Conservation (phyloP, 176 grass and related monocot genomes). For the Oryza glumipatula region DNA sequence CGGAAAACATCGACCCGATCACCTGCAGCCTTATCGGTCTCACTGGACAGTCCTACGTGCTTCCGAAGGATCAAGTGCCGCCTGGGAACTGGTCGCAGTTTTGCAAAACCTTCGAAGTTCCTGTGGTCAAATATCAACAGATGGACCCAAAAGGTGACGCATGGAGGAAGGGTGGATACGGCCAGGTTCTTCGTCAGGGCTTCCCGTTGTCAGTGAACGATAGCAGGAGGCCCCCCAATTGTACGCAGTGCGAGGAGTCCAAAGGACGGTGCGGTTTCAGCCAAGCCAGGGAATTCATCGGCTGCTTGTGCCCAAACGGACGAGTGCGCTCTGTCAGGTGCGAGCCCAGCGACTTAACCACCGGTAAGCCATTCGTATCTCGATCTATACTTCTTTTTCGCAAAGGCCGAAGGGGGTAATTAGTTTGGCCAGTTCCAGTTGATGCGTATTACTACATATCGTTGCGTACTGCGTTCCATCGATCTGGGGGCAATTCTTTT, state of each 20-base stretch:
- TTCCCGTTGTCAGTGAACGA: not conserved
- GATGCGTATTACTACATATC: too few species aligned
- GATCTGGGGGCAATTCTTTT: not conserved
- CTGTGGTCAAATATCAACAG: accelerated
- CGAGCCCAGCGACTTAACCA: not conserved
- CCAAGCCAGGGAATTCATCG: accelerated
- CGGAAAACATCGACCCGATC: accelerated
- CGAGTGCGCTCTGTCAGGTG: not conserved
- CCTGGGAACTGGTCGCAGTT: accelerated
- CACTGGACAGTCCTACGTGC: not conserved
- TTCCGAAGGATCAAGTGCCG: not conserved
- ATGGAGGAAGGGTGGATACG: not conserved
- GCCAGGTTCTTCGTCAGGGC: not conserved
- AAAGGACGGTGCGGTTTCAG: not conserved
- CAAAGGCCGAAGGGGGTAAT: not conserved
- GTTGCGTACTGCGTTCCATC: not conserved
- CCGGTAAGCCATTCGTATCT: not conserved
- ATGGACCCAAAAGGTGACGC: accelerated
- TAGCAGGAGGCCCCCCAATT: accelerated
- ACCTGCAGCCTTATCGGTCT: not conserved
- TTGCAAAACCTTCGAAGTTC: not conserved
- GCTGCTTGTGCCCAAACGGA: conserved; percentile 3
- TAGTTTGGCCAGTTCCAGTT: not conserved
- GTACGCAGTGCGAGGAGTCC: not conserved
- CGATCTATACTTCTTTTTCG: not conserved